Conservation (phyloP, 1,284 basidiomycete species). For the Boletus albobrunnescens region DNA sequence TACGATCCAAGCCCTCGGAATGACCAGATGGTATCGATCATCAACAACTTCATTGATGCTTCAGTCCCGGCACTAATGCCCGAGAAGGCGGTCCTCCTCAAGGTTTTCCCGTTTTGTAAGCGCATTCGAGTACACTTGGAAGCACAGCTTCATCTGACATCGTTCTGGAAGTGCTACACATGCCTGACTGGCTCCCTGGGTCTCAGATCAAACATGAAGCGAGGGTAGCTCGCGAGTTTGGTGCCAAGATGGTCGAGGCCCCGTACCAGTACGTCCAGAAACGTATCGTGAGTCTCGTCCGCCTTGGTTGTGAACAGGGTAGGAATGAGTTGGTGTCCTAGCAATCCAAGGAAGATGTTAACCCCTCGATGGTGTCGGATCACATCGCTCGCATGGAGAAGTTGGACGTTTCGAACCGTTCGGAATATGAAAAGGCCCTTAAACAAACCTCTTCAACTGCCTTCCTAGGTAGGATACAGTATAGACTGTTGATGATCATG, state of each 20-base stretch:
- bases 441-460: conserved; percentile 9
- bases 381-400: conserved; percentile 19
- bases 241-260: conserved; percentile 4
- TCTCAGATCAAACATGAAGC: conserved; percentile 1
- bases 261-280: conserved; percentile 15
- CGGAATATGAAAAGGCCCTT: conserved; percentile 7
- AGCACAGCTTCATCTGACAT: not conserved
- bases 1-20: not conserved
- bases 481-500: no score
- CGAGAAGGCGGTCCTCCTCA: conserved; percentile 3
- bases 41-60: not conserved
- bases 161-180: conserved; percentile 8
- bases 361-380: conserved; percentile 22
- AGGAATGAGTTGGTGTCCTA: not conserved
- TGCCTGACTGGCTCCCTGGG: conserved; percentile 19
- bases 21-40: not conserved
- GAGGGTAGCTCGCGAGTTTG: not conserved
- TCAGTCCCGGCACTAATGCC: not conserved
- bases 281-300: conserved; percentile 6
- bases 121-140: no score
- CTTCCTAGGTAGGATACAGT: conserved; percentile 11
- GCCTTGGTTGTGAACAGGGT: no score
- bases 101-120: conserved; percentile 17
- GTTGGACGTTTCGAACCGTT: not conserved
- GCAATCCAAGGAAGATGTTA: conserved; percentile 8